phyloP scores from a whole-genome alignment of 192 early-diverging fungal genomes.

The Coemansia aciculifera region DNA sequence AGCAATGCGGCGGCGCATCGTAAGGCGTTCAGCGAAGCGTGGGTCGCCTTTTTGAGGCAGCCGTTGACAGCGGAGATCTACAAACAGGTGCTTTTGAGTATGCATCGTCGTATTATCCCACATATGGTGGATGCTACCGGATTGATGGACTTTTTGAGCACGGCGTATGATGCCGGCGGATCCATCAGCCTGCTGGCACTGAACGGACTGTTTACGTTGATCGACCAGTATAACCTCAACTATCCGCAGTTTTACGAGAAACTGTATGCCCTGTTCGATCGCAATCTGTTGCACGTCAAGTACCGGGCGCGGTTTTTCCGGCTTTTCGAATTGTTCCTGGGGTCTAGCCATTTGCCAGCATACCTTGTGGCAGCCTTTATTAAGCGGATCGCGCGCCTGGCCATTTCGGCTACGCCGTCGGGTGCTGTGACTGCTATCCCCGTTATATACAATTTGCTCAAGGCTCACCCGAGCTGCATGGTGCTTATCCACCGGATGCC shows the following conservation, averaged over 20 bases:
- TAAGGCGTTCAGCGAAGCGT: slow-evolving; percentile 75
- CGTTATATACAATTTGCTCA: slow-evolving; percentile 88
- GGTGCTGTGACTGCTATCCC: slow-evolving; percentile 85
- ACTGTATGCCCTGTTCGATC: slow-evolving; percentile 89
- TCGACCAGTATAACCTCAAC: slow-evolving; percentile 93
- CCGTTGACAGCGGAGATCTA: slow-evolving; percentile 72
- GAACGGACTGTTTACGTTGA: slow-evolving; percentile 94
- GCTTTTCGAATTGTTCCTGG: slow-evolving; percentile 84
- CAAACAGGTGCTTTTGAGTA: slow-evolving; percentile 74
- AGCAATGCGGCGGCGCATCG: slow-evolving; percentile 61
- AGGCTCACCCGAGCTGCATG: slow-evolving; percentile 89
- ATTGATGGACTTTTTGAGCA: slow-evolving; percentile 93
- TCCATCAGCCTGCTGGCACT: slow-evolving; percentile 87
- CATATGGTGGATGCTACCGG: slow-evolving; percentile 72
- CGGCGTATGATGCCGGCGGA: slow-evolving; percentile 86
- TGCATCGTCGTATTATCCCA: slow-evolving; percentile 92
- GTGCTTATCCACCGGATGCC: slow-evolving; percentile 75
- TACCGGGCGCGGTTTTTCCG: slow-evolving; percentile 95
- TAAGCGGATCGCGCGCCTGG: slow-evolving; percentile 84
- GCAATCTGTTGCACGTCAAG: slow-evolving; percentile 88
- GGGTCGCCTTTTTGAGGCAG: slow-evolving; percentile 74
- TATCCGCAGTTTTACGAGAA: slow-evolving; percentile 98
- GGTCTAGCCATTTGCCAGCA: slow-evolving; percentile 83
- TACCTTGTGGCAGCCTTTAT: slow-evolving; percentile 91
- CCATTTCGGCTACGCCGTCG: slow-evolving; percentile 82